phyloP scores from a whole-genome alignment of 2,329 filamentous ascomycete species.

The Nectriaceae sp. region DNA sequence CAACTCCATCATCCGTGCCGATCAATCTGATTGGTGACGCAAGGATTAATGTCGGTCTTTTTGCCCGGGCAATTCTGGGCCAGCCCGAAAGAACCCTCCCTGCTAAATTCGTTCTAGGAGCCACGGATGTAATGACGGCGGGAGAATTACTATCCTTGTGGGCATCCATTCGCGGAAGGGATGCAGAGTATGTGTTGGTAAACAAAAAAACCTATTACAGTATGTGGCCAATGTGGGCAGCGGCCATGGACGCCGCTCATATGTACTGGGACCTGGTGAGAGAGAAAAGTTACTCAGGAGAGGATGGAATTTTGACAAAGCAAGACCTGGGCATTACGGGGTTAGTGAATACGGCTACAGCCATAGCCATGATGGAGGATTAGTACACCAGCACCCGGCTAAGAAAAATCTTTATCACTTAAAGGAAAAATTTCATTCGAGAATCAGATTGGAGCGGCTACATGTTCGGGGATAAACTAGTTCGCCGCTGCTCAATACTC shows the following conservation, averaged over 20 bases:
- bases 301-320: constrained; percentile 23
- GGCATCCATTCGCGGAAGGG: constrained; percentile 28
- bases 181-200: constrained; percentile 27
- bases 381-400: too few species aligned
- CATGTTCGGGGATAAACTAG: too few species aligned
- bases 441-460: too few species aligned
- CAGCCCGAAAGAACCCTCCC: constrained; percentile 30
- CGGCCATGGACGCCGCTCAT: constrained; percentile 30
- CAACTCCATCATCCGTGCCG: constrained; percentile 24
- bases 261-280: constrained; percentile 27
- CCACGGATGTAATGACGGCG: constrained; percentile 22
- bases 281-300: constrained; percentile 23
- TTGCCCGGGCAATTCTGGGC: constrained; percentile 33
- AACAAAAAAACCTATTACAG: constrained; percentile 26
- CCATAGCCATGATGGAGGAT: constrained; percentile 7
- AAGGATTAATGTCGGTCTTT: constrained; percentile 33
- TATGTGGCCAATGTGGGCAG: constrained; percentile 33
- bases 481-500: too few species aligned
- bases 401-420: too few species aligned
- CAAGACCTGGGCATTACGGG: constrained; percentile 28
- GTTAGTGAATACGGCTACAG: constrained; percentile 12
- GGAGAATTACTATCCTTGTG: constrained; percentile 33
- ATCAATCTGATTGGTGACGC: constrained; percentile 34
- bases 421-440: too few species aligned
- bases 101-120: constrained; percentile 32